These are phyloP conservation scores for Phytopythium kandeliae DNA, from an alignment of 352 stramenopile genomes.

Conservation along the genomic window DNA sequence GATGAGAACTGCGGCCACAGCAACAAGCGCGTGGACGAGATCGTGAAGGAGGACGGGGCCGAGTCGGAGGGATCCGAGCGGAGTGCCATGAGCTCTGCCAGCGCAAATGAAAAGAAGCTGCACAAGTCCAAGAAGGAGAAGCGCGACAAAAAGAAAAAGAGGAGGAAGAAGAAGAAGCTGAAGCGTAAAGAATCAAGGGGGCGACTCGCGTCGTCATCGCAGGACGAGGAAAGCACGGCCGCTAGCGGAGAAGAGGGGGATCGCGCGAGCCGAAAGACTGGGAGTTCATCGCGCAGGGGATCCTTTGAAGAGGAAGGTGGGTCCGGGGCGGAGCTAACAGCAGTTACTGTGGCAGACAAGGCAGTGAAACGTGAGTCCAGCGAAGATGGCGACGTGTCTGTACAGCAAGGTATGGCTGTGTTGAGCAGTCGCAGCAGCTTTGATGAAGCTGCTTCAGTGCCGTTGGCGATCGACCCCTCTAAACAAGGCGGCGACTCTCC, in stretches of 20 bases:
- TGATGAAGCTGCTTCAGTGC: not conserved
- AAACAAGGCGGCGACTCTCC: conserved; percentile 11
- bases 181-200: conserved; percentile 26
- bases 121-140: conserved; percentile 42
- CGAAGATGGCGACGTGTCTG: not conserved
- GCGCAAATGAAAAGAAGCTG: conserved; percentile 27
- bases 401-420: not conserved
- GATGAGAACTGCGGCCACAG: conserved; percentile 3
- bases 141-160: conserved; percentile 53
- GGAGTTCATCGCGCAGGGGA: not conserved
- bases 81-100: conserved; percentile 15
- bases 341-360: not conserved
- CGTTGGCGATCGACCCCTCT: not conserved
- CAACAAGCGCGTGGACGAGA: conserved; percentile 17
- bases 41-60: conserved; percentile 15
- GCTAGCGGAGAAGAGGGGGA: conserved; percentile 4
- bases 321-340: not conserved
- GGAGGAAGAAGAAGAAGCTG: conserved; percentile 45
- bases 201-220: conserved; percentile 11
- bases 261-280: not conserved
- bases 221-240: conserved; percentile 10
- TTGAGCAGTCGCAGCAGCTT: conserved; percentile 2
- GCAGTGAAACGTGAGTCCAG: not conserved
- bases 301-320: not conserved
- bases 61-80: conserved; percentile 32